Evolutionary conservation across 352 stramenopile genomes (phyloP), one percentile per base, ranked within the genome.

Genomic region (Phytopythium mirpurense): DNA sequence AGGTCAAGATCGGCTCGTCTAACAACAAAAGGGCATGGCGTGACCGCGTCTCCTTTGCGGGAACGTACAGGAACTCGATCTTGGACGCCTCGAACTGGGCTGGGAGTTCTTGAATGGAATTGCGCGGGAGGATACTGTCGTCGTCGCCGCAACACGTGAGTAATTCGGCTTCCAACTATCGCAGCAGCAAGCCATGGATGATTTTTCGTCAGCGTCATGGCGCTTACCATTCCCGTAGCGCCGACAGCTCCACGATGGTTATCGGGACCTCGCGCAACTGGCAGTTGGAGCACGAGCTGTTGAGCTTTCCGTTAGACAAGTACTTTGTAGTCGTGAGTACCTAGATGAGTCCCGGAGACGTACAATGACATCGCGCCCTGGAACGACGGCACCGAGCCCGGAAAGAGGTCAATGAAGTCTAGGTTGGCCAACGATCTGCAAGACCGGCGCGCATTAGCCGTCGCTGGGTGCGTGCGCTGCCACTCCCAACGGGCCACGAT

Each of bases 211-310:
- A 16, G 14, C 12, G 6, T 41, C n/a, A 5, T 10, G 16, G 19
- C 9, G 6, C 48, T 24, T 43, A 80, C 70, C 70, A 72, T 62
- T 65, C 51, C 2, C 21, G 49, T 12, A 80, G 52, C 18, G 55
- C 24, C 14, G 32, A 37, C n/a, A 72, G 50, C 27, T 66, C 62
- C 41, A 64, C 74, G 35, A 80, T 67, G 36, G 62, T 42, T 11
- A 38, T 56, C 9, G 70, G 70, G 0, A 80, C 52, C 42, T 65
- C 48, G 19, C 55, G 43, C 19, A 80, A 55, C 35, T 68, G 57
- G 53, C 70, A 80, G n/a, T 69, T 71, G 18, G 59, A 54, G 38
- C 70, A 80, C 35, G 62, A 60, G 21, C 70, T 80, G 18, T 23
- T 5, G 11, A 1, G 27, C 7, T 38, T 9, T 5, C 14, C 10